Evolutionary conservation across 306 rosid genomes (phyloP), one percentile per base, ranked within the genome.

Genomic region (Lathyrus oleraceus): DNA sequence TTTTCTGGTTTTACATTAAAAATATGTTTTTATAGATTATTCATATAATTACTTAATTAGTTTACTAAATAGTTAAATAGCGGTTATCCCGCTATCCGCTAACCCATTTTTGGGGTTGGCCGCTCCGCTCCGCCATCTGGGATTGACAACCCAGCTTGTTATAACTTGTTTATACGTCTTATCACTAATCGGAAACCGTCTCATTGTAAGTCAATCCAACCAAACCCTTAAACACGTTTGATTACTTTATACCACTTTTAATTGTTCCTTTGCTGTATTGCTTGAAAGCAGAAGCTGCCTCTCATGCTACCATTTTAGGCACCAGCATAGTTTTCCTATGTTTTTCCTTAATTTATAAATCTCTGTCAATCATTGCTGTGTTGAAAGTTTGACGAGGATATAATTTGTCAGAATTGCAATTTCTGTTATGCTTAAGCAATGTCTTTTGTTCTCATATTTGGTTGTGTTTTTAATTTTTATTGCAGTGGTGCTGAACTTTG

Each of bases 401-500:
- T 8, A 10, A 43, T 27, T 43, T 10, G 25, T 60, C 43, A 17
- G 71, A 47, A 58, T 64, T 16, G 32, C 21, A 6, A 27, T 43
- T 2, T 72, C 51, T 28, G 25, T 15, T 59, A 4, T 72, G 54
- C 42, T 56, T 0, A 14, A 27, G 38, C 13, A 35, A 15, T 21
- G 42, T 45, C n/a, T 43, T 70, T 6, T 49, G 65, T 45, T 30
- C 52, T 72, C 48, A 32, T 71, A 21, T 67, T 49, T 58, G 38
- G 35, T 61, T 70, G 42, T 28, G 54, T 17, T 6, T 65, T 16
- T 58, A 13, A 5, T 42, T 64, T 44, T n/a, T 13, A 6, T 60
- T 65, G 81, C 78, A 82, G 86, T 38, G 42, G 0, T 42, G 65
- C 49, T 60, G 81, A 61, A 71, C 61, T 43, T 43, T 53, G 68